These are phyloP conservation scores for Zygosaccharomyces pseudorouxii DNA, from an alignment of 805 yeast species.

Conservation along the genomic window DNA sequence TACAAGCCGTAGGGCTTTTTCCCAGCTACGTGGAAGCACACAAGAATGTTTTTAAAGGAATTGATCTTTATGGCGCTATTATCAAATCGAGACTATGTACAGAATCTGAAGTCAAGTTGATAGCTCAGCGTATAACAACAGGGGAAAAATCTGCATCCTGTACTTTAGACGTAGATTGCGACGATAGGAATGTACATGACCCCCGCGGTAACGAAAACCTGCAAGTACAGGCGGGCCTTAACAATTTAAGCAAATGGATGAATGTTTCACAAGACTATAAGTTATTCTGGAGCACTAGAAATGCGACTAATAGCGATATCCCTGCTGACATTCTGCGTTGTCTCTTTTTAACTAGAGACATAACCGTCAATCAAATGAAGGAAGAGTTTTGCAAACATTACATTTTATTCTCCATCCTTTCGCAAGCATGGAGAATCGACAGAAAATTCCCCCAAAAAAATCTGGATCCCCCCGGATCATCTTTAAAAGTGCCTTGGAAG, in stretches of 20 bases:
- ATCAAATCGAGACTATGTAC: conserved; percentile 6
- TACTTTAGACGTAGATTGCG: background rate
- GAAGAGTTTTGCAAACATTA: conserved; percentile 25
- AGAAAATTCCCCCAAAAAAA: background rate
- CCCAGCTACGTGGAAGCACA: conserved; percentile 21
- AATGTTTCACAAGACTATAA: conserved; percentile 6
- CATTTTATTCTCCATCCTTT: conserved; percentile 19
- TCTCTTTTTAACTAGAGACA: conserved; percentile 16
- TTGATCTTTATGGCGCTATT: conserved; percentile 13
- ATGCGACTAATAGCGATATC: conserved; percentile 12
- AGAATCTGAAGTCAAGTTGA: background rate
- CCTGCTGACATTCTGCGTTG: conserved; percentile 28
- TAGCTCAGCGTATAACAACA: background rate
- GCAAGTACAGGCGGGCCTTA: background rate
- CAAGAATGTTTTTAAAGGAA: conserved; percentile 12
- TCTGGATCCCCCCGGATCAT: background rate
- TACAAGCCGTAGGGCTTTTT: conserved; percentile 25
- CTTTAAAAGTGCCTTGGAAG: conserved; percentile 6
- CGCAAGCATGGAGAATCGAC: conserved; percentile 11
- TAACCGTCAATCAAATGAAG: conserved; percentile 12
- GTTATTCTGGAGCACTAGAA: conserved; percentile 15
- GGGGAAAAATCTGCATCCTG: background rate
- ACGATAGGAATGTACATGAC: background rate
- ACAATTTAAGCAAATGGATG: conserved; percentile 9
- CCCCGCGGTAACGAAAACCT: background rate